Evolutionary conservation across 2,329 filamentous ascomycete genomes (phyloP).

Genomic region (Trichoderma atrobrunneum): DNA sequence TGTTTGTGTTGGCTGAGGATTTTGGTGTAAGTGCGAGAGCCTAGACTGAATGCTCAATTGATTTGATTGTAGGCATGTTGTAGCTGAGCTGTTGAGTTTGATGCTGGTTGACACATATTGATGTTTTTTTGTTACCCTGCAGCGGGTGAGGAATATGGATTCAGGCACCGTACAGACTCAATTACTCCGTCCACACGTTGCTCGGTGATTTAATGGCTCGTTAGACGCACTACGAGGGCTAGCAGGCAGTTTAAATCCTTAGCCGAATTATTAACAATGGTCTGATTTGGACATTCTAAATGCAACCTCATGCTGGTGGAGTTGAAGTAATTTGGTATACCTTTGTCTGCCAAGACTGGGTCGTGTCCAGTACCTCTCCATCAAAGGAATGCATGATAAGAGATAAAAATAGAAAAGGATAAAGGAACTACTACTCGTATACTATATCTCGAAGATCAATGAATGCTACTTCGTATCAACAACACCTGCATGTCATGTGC

Average conservation of each 20-base stretch:
- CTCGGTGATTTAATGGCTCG: neutral
- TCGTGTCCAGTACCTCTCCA: neutral
- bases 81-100: neutral
- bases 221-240: neutral
- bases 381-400: neutral
- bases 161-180: neutral
- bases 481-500: neutral
- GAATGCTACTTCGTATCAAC: neutral
- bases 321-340: neutral
- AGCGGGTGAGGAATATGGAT: neutral
- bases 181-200: neutral
- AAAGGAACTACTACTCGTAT: too few species aligned
- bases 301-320: neutral
- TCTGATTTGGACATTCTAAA: neutral
- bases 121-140: neutral
- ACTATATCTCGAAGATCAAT: neutral
- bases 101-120: neutral
- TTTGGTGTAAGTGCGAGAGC: neutral
- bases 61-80: neutral
- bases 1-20: neutral
- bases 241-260: neutral
- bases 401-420: neutral
- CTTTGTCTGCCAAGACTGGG: neutral
- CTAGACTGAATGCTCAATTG: neutral
- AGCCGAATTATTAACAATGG: neutral